Conservation (phyloP, 306 rosid species). For the Hippophae gyantsensis region DNA sequence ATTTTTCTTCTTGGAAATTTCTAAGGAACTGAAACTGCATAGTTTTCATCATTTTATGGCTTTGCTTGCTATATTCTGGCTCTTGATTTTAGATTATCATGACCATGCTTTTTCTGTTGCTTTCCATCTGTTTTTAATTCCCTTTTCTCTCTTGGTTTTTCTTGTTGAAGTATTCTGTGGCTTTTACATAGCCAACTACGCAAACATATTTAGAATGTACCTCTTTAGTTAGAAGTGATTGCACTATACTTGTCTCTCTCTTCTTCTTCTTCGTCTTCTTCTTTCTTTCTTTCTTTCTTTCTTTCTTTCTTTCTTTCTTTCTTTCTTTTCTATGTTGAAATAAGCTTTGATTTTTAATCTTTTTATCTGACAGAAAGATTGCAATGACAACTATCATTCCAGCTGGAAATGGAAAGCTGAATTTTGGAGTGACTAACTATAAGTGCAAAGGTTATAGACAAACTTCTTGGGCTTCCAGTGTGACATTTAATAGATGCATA, state of each 20-base stretch:
- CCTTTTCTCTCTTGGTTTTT: too few relatives aligned
- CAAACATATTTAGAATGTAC: too few relatives aligned
- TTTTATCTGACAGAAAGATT: constrained; percentile 24
- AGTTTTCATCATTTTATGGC: background rate
- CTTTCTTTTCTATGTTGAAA: constrained; percentile 3
- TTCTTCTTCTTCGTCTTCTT: constrained; percentile 2
- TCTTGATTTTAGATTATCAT: too few relatives aligned
- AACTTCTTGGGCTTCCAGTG: constrained; percentile 32
- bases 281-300: background rate
- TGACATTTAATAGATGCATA: constrained; percentile 24
- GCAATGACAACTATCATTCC: constrained; percentile 62
- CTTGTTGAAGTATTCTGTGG: too few relatives aligned
- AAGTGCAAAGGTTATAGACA: constrained; percentile 37
- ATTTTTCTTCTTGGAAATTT: background rate
- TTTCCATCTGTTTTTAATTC: too few relatives aligned
- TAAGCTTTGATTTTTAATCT: constrained; percentile 10
- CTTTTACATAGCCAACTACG: too few relatives aligned
- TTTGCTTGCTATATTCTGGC: background rate
- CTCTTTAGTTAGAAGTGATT: background rate
- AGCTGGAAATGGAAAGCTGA: constrained; percentile 43
- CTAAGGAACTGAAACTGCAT: background rate
- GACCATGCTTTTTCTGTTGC: too few relatives aligned
- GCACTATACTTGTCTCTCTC: background rate
- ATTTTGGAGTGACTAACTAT: constrained; percentile 22
- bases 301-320: too few relatives aligned